A percentile compares a stretch with the other conserved stretches of the same genome.
Evolutionary conservation across 176 grass and related monocot species (phyloP).

Genomic region (Oryza glumipatula): DNA sequence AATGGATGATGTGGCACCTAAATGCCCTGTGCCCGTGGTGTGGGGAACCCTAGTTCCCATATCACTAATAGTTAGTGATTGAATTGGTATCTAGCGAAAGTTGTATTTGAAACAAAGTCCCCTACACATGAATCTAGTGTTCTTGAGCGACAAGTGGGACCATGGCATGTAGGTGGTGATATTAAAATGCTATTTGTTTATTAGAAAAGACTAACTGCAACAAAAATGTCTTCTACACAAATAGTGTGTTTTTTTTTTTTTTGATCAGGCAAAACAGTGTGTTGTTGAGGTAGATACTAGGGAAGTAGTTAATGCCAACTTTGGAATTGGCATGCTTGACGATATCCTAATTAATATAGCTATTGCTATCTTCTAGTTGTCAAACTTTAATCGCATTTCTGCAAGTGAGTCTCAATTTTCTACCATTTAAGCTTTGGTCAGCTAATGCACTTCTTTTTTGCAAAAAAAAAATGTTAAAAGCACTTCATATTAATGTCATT

Average conservation of each 20-base stretch:
- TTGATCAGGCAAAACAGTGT: neutral
- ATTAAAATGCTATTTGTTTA: neutral
- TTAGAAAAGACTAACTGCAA: neutral
- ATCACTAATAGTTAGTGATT: too few relatives aligned
- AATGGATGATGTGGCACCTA: too few relatives aligned
- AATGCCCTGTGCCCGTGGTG: too few relatives aligned
- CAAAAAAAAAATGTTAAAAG: neutral
- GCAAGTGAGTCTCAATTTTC: neutral
- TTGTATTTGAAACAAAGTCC: neutral
- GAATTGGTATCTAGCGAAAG: neutral
- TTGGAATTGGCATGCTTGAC: too few relatives aligned
- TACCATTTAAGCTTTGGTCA: conserved; percentile 15
- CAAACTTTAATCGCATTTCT: neutral
- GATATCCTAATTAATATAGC: conserved; percentile 23
- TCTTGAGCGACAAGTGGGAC: neutral
- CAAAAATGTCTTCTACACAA: neutral
- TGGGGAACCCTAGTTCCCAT: too few relatives aligned
- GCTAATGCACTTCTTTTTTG: too few relatives aligned
- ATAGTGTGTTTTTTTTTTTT: neutral
- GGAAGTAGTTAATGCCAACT: too few relatives aligned
- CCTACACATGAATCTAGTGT: neutral
- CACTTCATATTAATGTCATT: neutral
- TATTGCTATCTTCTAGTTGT: neutral
- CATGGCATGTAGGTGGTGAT: neutral
- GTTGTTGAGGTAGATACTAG: neutral